Evolutionary conservation across 352 stramenopile species (phyloP).

Genomic region (Phytophthora constricta): DNA sequence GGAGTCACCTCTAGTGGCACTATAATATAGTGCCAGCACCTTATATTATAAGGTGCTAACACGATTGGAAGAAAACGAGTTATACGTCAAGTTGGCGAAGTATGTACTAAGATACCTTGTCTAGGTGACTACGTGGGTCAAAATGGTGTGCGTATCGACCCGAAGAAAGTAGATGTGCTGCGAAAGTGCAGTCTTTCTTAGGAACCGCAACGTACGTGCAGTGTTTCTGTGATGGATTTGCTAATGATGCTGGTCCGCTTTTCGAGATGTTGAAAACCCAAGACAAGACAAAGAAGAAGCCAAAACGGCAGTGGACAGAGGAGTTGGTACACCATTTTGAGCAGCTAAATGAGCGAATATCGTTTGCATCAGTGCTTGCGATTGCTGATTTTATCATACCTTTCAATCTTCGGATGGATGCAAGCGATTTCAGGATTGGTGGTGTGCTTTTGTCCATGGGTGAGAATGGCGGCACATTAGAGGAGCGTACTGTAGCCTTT

Average conservation of each 20-base stretch:
- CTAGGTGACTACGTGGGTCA: constrained; percentile 26
- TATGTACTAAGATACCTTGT: constrained; percentile 34
- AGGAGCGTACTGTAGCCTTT: constrained; percentile 16
- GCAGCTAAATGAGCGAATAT: constrained; percentile 6
- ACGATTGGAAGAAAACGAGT: constrained; percentile 9
- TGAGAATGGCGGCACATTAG: not conserved
- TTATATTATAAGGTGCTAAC: constrained; percentile 18
- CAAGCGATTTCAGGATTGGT: constrained; percentile 12
- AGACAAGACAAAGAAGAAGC: not conserved
- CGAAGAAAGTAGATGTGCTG: constrained; percentile 24
- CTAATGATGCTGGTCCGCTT: constrained; percentile 9
- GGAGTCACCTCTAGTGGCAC: constrained; percentile 1
- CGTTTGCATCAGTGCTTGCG: constrained; percentile 2
- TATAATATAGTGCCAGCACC: too few species aligned
- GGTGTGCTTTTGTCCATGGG: not conserved
- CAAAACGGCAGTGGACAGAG: not conserved
- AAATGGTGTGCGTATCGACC: constrained; percentile 25
- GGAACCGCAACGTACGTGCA: constrained; percentile 17
- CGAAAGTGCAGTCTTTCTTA: constrained; percentile 11
- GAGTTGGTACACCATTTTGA: constrained; percentile 1
- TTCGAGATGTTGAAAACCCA: constrained; percentile 15
- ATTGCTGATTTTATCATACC: constrained; percentile 6
- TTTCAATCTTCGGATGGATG: constrained; percentile 19
- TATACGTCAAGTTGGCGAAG: constrained; percentile 35
- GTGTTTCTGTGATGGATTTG: constrained; percentile 17